Conservation (phyloP, 192 early-diverging fungal species). For the Funneliformis mosseae region DNA sequence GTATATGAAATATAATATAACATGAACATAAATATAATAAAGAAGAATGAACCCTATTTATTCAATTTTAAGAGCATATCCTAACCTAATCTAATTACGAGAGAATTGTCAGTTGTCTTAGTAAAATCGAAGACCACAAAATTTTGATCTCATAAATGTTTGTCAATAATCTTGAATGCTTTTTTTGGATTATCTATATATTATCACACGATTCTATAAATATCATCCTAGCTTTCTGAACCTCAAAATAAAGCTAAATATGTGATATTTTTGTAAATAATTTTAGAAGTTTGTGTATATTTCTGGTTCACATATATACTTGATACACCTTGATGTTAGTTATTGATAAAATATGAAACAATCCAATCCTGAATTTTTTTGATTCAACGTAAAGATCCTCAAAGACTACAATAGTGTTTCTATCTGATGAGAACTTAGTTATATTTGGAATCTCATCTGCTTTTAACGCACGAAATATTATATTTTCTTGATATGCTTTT, state of each 20-base stretch:
- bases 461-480: slow-evolving; percentile 10
- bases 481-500: slow-evolving; percentile 11
- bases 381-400: no score
- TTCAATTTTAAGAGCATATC: no score
- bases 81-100: neutral
- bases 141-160: no score
- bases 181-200: neutral
- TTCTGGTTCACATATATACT: no score
- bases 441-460: neutral
- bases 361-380: no score
- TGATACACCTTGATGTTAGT: no score
- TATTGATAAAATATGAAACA: no score
- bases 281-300: neutral
- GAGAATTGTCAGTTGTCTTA: neutral
- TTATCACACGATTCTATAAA: neutral
- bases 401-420: no score
- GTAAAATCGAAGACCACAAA: no score
- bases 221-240: neutral
- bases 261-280: neutral
- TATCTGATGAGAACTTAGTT: no score
- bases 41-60: no score
- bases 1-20: slow-evolving; percentile 32
- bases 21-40: neutral
- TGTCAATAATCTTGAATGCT: no score
- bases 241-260: slow-evolving; percentile 10